Conservation (phyloP, 495 filamentous ascomycete genomes). For the Thermothielavioides terrestris region DNA sequence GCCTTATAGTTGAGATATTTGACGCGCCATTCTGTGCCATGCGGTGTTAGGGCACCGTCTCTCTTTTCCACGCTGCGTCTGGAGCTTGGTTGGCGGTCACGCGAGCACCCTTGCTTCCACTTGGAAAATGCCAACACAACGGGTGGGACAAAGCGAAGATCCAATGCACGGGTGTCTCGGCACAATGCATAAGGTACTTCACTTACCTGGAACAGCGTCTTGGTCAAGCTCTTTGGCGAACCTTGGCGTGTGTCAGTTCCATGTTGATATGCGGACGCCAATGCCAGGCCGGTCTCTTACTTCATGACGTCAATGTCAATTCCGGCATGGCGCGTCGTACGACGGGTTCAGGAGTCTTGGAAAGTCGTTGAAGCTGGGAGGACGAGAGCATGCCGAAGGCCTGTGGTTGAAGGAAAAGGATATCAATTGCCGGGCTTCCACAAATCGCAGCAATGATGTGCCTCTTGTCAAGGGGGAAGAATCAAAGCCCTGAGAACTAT, state of each 20-base stretch:
- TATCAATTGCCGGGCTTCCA: too few relatives aligned
- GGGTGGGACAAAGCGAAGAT: neutral
- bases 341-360: too few relatives aligned
- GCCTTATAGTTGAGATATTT: conserved; percentile 93
- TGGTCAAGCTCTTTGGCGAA: conserved; percentile 70
- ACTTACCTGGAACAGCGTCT: conserved; percentile 65
- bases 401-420: too few relatives aligned
- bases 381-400: too few relatives aligned
- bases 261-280: neutral
- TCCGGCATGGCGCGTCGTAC: conserved; percentile 11
- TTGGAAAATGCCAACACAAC: neutral
- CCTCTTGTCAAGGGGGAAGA: too few relatives aligned
- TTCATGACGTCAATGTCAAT: conserved; percentile 32
- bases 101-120: neutral
- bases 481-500: too few relatives aligned
- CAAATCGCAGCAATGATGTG: too few relatives aligned
- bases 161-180: neutral
- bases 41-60: neutral
- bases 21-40: conserved; percentile 62
- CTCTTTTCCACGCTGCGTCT: too few relatives aligned
- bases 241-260: conserved; percentile 28
- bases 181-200: neutral
- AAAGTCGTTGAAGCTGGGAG: too few relatives aligned
- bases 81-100: neutral
- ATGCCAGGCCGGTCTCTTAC: conserved; percentile 13